Evolutionary conservation across 108 stramenopile genomes (phyloP).

Genomic region (Discostella stelligeroides): DNA sequence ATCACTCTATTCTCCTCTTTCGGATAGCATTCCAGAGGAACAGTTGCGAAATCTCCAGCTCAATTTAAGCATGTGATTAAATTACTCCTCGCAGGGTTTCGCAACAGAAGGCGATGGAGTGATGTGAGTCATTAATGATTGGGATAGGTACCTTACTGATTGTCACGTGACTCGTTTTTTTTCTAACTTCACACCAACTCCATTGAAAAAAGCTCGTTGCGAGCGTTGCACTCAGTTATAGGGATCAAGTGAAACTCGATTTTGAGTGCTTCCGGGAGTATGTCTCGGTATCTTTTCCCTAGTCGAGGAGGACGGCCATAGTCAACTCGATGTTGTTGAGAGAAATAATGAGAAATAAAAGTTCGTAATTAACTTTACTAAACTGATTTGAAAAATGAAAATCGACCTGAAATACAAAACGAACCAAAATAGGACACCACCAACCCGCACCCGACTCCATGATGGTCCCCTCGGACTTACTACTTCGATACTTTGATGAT

Average conservation of each 20-base stretch:
- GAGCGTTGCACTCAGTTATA: constrained; percentile 51
- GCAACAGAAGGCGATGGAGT: constrained; percentile 51
- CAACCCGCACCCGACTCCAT: no score
- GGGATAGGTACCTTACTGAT: background rate
- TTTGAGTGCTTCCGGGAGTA: constrained; percentile 62
- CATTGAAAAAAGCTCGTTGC: constrained; percentile 38
- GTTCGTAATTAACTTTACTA: no score
- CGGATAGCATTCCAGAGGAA: constrained; percentile 55
- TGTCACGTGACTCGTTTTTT: background rate
- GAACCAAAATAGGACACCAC: no score
- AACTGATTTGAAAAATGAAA: no score
- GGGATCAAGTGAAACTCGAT: constrained; percentile 64
- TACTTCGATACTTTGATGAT: constrained; percentile 25
- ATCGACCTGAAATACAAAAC: no score
- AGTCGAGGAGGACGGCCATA: no score
- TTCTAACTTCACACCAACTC: background rate
- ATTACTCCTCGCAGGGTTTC: constrained; percentile 41
- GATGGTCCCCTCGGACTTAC: constrained; percentile 17
- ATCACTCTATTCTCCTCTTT: background rate
- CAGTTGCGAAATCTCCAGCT: constrained; percentile 60
- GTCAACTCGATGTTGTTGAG: no score
- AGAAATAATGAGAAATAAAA: no score
- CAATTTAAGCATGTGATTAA: constrained; percentile 72
- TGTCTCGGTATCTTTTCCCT: constrained; percentile 30
- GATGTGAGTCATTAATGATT: constrained; percentile 45